Percentiles rank a stretch among this genome's conserved stretches.
These are phyloP conservation scores for Chalciporus sp. DNA, from an alignment of 1,284 basidiomycete species.

Conservation along the genomic window DNA sequence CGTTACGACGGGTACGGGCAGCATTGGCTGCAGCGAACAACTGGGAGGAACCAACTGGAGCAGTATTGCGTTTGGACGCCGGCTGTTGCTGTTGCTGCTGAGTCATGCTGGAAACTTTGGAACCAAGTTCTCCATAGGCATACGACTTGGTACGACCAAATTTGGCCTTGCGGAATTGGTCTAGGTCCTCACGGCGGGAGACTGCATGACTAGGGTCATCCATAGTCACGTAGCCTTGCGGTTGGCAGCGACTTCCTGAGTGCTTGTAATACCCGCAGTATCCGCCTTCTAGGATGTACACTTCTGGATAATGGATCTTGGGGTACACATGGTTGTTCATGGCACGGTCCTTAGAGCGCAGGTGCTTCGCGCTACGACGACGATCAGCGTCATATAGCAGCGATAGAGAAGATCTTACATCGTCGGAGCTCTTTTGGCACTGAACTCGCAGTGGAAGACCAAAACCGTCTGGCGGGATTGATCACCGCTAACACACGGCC, in stretches of 20 bases:
- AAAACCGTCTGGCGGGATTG: constrained; percentile 76
- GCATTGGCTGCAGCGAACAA: constrained; percentile 70
- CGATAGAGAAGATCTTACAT: constrained; percentile 60
- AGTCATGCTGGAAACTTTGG: constrained; percentile 36
- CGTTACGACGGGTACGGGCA: constrained; percentile 59
- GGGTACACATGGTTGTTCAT: constrained; percentile 90
- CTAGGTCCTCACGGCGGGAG: constrained; percentile 83
- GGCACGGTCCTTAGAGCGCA: constrained; percentile 88
- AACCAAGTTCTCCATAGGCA: constrained; percentile 74
- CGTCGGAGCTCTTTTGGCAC: constrained; percentile 91
- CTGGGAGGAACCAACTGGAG: constrained; percentile 49
- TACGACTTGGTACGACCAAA: constrained; percentile 88
- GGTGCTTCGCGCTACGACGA: constrained; percentile 77
- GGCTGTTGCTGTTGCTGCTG: constrained; percentile 42
- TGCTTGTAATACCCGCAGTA: constrained; percentile 86
- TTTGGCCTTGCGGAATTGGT: constrained; percentile 88
- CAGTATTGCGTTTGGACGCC: constrained; percentile 62
- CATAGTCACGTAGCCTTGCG: constrained; percentile 88
- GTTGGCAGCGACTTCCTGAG: constrained; percentile 73
- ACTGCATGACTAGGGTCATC: constrained; percentile 85
- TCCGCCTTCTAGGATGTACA: constrained; percentile 96
- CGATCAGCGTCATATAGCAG: constrained; percentile 13
- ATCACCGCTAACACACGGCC: constrained; percentile 83
- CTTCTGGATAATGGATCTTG: constrained; percentile 92
- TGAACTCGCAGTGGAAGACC: constrained; percentile 99